phyloP scores from a whole-genome alignment of 2,329 filamentous ascomycete species.

The Thermomyces lanuginosus region DNA sequence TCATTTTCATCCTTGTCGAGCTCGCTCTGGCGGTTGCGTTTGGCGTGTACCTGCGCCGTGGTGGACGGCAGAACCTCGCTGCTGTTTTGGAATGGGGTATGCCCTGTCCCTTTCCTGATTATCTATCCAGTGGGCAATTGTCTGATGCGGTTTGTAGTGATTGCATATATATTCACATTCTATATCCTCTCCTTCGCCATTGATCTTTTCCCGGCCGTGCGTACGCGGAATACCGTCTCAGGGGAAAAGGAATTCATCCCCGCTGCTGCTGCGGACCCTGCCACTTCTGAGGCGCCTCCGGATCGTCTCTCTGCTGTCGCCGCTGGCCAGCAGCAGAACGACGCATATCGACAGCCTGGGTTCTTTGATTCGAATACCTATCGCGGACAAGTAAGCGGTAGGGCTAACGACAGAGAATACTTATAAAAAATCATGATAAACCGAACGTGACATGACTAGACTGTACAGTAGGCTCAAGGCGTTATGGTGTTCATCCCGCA shows the following conservation, averaged over 20 bases:
- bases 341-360: too few species aligned
- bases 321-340: too few species aligned
- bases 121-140: neutral
- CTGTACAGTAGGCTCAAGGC: too few species aligned
- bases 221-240: too few species aligned
- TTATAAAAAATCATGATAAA: too few species aligned
- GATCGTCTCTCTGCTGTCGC: too few species aligned
- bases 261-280: slow-evolving; percentile 5
- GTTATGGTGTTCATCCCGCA: too few species aligned
- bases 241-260: too few species aligned
- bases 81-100: slow-evolving; percentile 60
- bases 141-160: slow-evolving; percentile 22
- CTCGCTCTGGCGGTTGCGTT: slow-evolving; percentile 53
- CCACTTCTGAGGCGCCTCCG: slow-evolving; percentile 3
- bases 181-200: slow-evolving; percentile 77
- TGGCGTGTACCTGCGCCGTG: slow-evolving; percentile 34
- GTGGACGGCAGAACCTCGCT: slow-evolving; percentile 43
- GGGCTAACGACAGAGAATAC: too few species aligned
- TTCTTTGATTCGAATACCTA: too few species aligned
- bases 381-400: too few species aligned
- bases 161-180: slow-evolving; percentile 72
- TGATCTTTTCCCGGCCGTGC: slow-evolving; percentile 66
- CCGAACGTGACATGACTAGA: too few species aligned
- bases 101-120: slow-evolving; percentile 5
- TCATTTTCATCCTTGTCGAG: slow-evolving; percentile 69